Evolutionary conservation across 352 stramenopile species (phyloP).

Genomic region (Pythium dissimile): DNA sequence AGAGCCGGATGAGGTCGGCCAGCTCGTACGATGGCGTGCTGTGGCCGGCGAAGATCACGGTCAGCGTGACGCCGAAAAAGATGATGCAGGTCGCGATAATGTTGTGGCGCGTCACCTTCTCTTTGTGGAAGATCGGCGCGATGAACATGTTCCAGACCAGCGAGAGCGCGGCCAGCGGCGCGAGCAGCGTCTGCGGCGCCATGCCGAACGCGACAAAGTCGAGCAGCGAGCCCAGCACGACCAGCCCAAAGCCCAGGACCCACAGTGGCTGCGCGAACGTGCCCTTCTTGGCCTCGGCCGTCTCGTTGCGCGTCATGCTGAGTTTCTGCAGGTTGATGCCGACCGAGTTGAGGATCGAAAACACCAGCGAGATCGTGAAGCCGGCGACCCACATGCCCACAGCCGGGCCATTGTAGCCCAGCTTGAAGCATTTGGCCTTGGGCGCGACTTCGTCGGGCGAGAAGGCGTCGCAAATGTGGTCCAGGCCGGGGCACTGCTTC

Average conservation of each 20-base stretch:
- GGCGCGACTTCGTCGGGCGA: constrained; percentile 41
- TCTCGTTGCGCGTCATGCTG: constrained; percentile 75
- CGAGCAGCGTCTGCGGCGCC: constrained; percentile 88
- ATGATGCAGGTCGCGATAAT: constrained; percentile 86
- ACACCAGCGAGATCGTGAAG: constrained; percentile 85
- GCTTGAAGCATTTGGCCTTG: constrained; percentile 81
- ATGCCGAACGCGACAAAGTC: constrained; percentile 92
- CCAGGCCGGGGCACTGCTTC: constrained; percentile 59
- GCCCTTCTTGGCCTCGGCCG: constrained; percentile 58
- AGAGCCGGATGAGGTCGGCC: constrained; percentile 79
- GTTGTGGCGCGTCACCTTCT: constrained; percentile 81
- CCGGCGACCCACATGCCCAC: constrained; percentile 85
- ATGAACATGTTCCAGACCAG: constrained; percentile 93
- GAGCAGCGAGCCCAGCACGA: constrained; percentile 79
- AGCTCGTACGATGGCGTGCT: constrained; percentile 84
- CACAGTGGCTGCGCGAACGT: constrained; percentile 86
- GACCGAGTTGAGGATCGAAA: constrained; percentile 87
- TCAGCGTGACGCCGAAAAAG: constrained; percentile 85
- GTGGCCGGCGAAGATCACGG: constrained; percentile 87
- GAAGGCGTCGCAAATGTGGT: constrained; percentile 49
- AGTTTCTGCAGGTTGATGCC: constrained; percentile 92
- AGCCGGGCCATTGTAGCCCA: constrained; percentile 60
- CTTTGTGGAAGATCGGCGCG: constrained; percentile 87
- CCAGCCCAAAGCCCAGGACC: constrained; percentile 83
- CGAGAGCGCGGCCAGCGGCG: constrained; percentile 82